Conservation (phyloP, 2,329 filamentous ascomycete species). For the Teratosphaeria pseudoeucalypti region DNA sequence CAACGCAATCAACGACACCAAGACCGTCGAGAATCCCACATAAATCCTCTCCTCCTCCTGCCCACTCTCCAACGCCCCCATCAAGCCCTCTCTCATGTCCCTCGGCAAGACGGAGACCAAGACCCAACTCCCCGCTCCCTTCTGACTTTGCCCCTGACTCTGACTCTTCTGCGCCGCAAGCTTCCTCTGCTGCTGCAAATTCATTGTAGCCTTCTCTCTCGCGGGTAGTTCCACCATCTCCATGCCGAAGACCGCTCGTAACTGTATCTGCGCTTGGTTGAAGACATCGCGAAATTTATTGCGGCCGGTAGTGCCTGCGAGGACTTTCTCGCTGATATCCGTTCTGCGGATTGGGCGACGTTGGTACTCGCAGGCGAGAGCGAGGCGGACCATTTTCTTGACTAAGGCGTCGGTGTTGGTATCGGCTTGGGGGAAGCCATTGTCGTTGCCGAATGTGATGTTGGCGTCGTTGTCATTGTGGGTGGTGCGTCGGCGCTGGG, state of each 20-base stretch:
- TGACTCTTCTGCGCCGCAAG: conserved; percentile 47
- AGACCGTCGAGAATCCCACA: conserved; percentile 66
- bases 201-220: conserved; percentile 69
- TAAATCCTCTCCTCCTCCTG: conserved; percentile 65
- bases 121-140: conserved; percentile 50
- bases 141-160: conserved; percentile 31
- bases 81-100: conserved; percentile 43
- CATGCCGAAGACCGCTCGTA: conserved; percentile 78
- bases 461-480: conserved; percentile 6
- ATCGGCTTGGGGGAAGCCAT: neutral
- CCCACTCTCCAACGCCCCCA: neutral
- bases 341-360: conserved; percentile 46
- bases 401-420: conserved; percentile 28
- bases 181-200: conserved; percentile 18
- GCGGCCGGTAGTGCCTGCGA: conserved; percentile 50
- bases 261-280: conserved; percentile 59
- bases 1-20: conserved; percentile 68
- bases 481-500: conserved; percentile 40
- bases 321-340: conserved; percentile 55
- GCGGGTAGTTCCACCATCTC: conserved; percentile 73
- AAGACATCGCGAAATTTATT: conserved; percentile 70
- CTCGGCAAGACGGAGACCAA: conserved; percentile 62
- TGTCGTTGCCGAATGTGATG: neutral
- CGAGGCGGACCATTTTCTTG: conserved; percentile 53
- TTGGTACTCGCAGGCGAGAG: conserved; percentile 50